Percentiles rank a stretch among this genome's conserved stretches.
Evolutionary conservation across 352 stramenopile species (phyloP).

Genomic region (Phytopythium boreale): DNA sequence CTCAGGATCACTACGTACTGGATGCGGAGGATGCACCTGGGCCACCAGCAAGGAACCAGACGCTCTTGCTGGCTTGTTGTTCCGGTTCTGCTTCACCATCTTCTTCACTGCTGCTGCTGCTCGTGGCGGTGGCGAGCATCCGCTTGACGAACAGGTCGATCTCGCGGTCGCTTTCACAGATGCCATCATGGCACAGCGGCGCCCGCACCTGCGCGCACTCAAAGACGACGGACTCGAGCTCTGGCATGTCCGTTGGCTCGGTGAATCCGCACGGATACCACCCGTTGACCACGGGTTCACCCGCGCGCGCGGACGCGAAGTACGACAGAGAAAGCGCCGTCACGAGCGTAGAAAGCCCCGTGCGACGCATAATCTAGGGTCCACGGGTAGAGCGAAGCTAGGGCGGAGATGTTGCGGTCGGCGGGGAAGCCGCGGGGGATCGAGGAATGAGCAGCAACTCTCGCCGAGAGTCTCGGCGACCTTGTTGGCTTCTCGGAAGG

Average conservation of each 20-base stretch:
- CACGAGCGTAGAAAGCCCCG: neutral
- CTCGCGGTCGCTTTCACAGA: conserved; percentile 31
- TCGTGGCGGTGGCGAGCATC: conserved; percentile 14
- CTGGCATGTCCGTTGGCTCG: conserved; percentile 1
- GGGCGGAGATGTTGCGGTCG: neutral
- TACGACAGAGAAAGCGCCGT: neutral
- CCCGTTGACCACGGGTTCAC: conserved; percentile 22
- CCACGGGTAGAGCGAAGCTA: neutral
- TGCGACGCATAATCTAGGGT: neutral
- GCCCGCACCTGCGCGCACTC: conserved; percentile 37
- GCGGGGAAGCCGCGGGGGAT: neutral
- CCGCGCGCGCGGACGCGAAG: neutral
- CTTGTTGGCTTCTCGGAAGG: neutral
- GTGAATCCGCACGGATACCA: conserved; percentile 46
- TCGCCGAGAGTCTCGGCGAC: neutral
- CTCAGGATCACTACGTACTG: conserved; percentile 20
- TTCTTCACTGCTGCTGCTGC: neutral
- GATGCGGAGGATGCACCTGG: conserved; percentile 32
- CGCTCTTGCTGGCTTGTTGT: conserved; percentile 20
- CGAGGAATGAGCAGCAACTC: neutral
- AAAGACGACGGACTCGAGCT: conserved; percentile 20
- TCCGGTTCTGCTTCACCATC: neutral
- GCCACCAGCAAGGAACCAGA: conserved; percentile 50
- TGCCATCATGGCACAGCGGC: conserved; percentile 32
- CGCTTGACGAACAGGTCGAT: conserved; percentile 51